Base-by-base conservation (phyloP, 2,329 filamentous ascomycete species). In the Lojkania enalia region DNA sequence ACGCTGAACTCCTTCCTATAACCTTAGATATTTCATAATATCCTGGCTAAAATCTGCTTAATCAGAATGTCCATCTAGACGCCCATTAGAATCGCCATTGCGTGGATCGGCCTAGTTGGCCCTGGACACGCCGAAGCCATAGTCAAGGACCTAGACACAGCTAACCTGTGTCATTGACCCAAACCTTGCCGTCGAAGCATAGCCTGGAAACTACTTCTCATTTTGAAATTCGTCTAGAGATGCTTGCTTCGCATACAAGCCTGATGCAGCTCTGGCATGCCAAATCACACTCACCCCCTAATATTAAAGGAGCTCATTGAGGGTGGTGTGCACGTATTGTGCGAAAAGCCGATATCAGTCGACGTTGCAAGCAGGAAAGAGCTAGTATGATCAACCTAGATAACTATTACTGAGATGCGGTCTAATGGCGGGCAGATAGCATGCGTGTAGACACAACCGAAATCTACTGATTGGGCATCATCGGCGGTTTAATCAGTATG, bases 181-280 rank as follows among this genome's bases (percentile, higher is more conserved):
- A 15, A 66, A 68, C 31, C 69, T 71, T 11, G 61, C 64, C 14
- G 72, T 71, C 2, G 33, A 60, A 35, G 46, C 48, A 14, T 68
- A 2, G 74, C 76, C 3, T 38, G 58, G 4, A 50, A 60, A 6
- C 64, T 77, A 4, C 40, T 74, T 73, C 7, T 63, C 60, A 5
- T 61, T 71, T 43, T 77, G 70, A 50, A 15, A 57, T 1, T 70
- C 74, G 3, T 82, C 2, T 39, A 70, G 2, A 67, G 0, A 70
- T 83, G 49, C 55, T 83, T 0, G 51, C 60, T 4, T 71, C 69
- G 0, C 20, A 5, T 31, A 63, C 32, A 69, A 65, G n/a, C 77
- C 79, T 9, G 73, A 80, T 37, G 79, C 75, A 25, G 79, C 79
- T 16, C 77, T 83, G 30, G 73, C 83, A 83, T 80, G 0, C 81